Evolutionary conservation across 2,329 filamentous ascomycete genomes (phyloP).

Genomic region (Salinomyces thailandicus): DNA sequence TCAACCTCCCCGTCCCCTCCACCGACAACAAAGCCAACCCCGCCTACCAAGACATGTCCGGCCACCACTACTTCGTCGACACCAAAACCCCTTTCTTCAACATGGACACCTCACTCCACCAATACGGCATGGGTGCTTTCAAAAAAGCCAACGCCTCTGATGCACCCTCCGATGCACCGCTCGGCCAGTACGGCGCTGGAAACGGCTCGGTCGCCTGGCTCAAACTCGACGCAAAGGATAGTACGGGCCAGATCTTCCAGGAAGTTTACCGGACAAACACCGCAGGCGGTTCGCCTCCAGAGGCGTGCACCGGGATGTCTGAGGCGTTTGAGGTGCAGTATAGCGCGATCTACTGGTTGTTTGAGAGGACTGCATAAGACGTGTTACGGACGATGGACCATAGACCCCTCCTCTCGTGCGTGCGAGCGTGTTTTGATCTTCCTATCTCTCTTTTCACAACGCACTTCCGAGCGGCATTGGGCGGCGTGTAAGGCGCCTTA

Average conservation of each 20-base stretch:
- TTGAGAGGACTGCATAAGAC: background rate
- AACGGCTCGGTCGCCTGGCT: slow-evolving; percentile 71
- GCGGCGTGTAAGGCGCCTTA: no score
- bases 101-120: slow-evolving; percentile 47
- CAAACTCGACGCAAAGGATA: slow-evolving; percentile 46
- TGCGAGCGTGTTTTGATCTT: no score
- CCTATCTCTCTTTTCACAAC: no score
- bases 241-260: slow-evolving; percentile 50
- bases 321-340: slow-evolving; percentile 65
- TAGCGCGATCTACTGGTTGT: slow-evolving; percentile 65
- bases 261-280: slow-evolving; percentile 79
- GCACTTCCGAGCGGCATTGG: no score
- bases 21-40: slow-evolving; percentile 34
- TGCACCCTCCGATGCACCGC: slow-evolving; percentile 52
- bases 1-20: slow-evolving; percentile 47
- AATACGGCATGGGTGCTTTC: slow-evolving; percentile 51
- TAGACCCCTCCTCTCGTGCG: no score
- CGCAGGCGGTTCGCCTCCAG: slow-evolving; percentile 66
- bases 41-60: slow-evolving; percentile 54
- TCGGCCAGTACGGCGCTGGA: slow-evolving; percentile 48
- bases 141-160: slow-evolving; percentile 50
- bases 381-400: no score
- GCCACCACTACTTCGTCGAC: slow-evolving; percentile 72
- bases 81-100: slow-evolving; percentile 68
- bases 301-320: slow-evolving; percentile 57